Conservation (phyloP, 2,329 filamentous ascomycete species). For the Exophiala xenobiotica region DNA sequence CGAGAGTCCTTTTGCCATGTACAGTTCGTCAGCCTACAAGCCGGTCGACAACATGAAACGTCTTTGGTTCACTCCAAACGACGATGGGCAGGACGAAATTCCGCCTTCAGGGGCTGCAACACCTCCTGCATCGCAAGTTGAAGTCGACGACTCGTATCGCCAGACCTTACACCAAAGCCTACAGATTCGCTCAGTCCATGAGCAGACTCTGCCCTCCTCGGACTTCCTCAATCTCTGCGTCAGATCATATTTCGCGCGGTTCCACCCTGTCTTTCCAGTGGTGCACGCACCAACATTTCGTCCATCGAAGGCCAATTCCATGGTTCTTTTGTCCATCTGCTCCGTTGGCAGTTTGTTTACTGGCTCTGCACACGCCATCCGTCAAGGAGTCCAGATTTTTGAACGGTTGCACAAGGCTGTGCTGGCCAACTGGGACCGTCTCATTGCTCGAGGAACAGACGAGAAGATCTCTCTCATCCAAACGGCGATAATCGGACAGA, state of each 20-base stretch:
- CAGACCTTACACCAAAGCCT: conserved; percentile 26
- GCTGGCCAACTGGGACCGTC: conserved; percentile 34
- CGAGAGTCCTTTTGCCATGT: conserved; percentile 15
- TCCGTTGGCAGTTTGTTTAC: conserved; percentile 40
- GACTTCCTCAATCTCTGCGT: conserved; percentile 29
- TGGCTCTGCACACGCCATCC: conserved; percentile 34
- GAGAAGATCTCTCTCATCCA: conserved; percentile 32
- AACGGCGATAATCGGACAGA: conserved; percentile 35
- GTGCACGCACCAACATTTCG: conserved; percentile 28
- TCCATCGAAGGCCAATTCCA: conserved; percentile 29
- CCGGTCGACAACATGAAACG: conserved; percentile 15
- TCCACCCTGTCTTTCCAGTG: conserved; percentile 27
- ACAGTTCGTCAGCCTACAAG: conserved; percentile 9
- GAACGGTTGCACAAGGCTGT: conserved; percentile 36
- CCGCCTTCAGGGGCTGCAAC: conserved; percentile 21
- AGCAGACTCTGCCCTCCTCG: conserved; percentile 23
- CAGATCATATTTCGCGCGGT: conserved; percentile 25
- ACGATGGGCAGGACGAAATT: conserved; percentile 16
- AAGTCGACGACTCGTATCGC: conserved; percentile 27
- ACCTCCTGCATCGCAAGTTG: conserved; percentile 20
- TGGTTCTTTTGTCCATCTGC: conserved; percentile 40
- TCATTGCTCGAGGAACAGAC: conserved; percentile 26
- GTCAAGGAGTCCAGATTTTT: conserved; percentile 34
- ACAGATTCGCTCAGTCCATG: conserved; percentile 22
- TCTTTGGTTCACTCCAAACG: conserved; percentile 21